Percentiles rank a stretch among this genome's conserved stretches.
Evolutionary conservation across 495 filamentous ascomycete genomes (phyloP).

Genomic region (Aspergillus nidulans): DNA sequence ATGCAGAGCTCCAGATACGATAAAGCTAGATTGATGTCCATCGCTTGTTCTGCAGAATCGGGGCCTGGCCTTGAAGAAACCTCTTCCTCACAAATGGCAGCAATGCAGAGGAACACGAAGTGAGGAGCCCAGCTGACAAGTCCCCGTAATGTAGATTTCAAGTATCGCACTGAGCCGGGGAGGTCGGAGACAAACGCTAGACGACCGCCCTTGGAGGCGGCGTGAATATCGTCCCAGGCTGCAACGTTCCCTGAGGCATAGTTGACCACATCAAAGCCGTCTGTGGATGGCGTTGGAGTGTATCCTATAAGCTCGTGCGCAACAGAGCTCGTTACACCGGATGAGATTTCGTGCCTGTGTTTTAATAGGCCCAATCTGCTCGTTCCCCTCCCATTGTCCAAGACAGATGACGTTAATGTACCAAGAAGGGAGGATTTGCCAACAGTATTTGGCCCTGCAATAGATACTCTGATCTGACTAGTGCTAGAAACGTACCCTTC

Average conservation of each 20-base stretch:
- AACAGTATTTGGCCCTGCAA: conserved; percentile 86
- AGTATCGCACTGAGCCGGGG: conserved; percentile 81
- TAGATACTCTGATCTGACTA: conserved; percentile 82
- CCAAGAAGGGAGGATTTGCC: conserved; percentile 92
- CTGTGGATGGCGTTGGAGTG: conserved; percentile 23
- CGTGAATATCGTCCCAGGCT: conserved; percentile 92
- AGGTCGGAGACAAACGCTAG: conserved; percentile 86
- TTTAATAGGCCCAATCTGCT: conserved; percentile 82
- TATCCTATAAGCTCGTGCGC: conserved; percentile 93
- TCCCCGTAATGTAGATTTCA: conserved; percentile 80
- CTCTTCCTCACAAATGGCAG: conserved; percentile 67
- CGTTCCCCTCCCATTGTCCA: conserved; percentile 90
- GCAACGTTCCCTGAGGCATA: conserved; percentile 82
- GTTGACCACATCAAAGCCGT: conserved; percentile 64
- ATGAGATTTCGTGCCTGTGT: conserved; percentile 89
- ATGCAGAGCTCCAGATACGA: conserved; percentile 86
- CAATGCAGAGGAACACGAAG: conserved; percentile 83
- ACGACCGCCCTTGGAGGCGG: conserved; percentile 64
- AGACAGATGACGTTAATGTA: conserved; percentile 75
- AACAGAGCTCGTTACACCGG: conserved; percentile 88
- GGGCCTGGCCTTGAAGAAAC: conserved; percentile 39
- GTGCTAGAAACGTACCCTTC: conserved; percentile 39
- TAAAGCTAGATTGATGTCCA: conserved; percentile 64
- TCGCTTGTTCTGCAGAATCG: conserved; percentile 44
- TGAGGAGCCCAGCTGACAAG: conserved; percentile 96